Conservation (phyloP, 441 rosid genomes). For the Gossypium trilobum region DNA sequence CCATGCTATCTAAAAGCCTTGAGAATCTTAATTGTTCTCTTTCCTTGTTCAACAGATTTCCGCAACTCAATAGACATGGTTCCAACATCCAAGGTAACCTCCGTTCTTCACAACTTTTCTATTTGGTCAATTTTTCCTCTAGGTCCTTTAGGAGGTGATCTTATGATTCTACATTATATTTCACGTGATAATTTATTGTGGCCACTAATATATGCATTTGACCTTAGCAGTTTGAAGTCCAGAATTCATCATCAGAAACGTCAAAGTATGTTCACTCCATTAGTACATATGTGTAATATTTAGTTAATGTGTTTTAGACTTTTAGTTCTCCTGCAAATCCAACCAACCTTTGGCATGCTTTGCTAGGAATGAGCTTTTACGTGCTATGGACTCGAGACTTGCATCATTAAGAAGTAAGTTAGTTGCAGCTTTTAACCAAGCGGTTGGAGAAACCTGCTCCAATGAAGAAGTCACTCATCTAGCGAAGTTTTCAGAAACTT, state of each 20-base stretch:
- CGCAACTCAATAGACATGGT: constrained; percentile 14
- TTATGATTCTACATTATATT: background rate
- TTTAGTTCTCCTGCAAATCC: constrained; percentile 10
- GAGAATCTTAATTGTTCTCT: background rate
- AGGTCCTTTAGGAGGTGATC: background rate
- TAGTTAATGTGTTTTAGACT: background rate
- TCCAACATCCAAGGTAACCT: constrained; percentile 21
- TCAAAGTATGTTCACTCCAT: constrained; percentile 38
- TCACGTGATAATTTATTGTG: background rate
- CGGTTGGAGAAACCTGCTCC: constrained; percentile 16
- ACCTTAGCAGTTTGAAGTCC: constrained; percentile 30
- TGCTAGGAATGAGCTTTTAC: constrained; percentile 44
- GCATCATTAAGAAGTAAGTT: constrained; percentile 44
- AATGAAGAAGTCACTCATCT: constrained; percentile 31
- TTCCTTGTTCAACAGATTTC: constrained; percentile 23
- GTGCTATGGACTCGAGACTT: constrained; percentile 56
- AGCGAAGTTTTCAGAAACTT: constrained; percentile 34
- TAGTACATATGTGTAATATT: background rate
- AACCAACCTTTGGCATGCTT: constrained; percentile 16
- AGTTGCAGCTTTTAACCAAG: constrained; percentile 38
- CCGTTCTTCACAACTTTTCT: constrained; percentile 1
- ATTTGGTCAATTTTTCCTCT: background rate
- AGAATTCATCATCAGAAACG: constrained; percentile 34
- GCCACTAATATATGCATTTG: constrained; percentile 17
- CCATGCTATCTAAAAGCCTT: background rate